Base-by-base conservation (phyloP, 2,329 filamentous ascomycete genomes). In the Colletotrichum plurivorum region DNA sequence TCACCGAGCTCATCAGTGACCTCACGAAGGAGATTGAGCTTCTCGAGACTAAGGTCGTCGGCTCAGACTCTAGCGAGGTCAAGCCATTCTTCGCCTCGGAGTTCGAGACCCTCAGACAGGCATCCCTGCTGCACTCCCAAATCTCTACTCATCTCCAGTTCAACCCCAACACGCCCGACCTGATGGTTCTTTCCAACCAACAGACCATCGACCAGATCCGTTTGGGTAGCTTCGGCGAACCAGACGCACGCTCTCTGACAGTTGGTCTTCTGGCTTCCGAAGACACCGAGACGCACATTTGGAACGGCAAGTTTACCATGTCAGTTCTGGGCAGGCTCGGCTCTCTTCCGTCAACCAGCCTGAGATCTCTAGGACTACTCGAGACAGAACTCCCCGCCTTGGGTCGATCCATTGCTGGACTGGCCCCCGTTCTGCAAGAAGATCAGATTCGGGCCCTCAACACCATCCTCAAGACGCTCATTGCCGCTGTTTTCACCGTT, bases 371-470 rank as follows among this genome's bases (percentile, higher is more conserved):
- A 55, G 84, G 87, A 52, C 83, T 92, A 18, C 82, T 94, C 0
- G 90, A 93, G 77, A 82, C 84, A 1, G 92, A 94, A 75, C 79
- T 93, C 57, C 89, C 89, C 9, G 81, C 87, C 3, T 81, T 93
- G 68, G 88, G 88, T 10, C 83, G 84, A 52, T 85, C 89, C 64
- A 73, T 92, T 27, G 80, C 86, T 55, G 76, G 79, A 43, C 83
- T 88, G 67, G 85, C 84, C 62, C 75, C 80, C 39, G 79, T 87
- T 27, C 78, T 92, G 49, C 78, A 83, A 4, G 76, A 81, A 15
- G 84, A 90, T 73, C 84, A 88, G 2, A 73, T 88, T 4, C 73
- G 75, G 12, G 80, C 84, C 49, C 80, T 92, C 18, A 85, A 84
- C 69, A 73, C 79, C 12, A 74, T 86, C 7, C 78, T 92, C 16